Base-by-base conservation (phyloP, 495 filamentous ascomycete species). In the Xylaria sp. region DNA sequence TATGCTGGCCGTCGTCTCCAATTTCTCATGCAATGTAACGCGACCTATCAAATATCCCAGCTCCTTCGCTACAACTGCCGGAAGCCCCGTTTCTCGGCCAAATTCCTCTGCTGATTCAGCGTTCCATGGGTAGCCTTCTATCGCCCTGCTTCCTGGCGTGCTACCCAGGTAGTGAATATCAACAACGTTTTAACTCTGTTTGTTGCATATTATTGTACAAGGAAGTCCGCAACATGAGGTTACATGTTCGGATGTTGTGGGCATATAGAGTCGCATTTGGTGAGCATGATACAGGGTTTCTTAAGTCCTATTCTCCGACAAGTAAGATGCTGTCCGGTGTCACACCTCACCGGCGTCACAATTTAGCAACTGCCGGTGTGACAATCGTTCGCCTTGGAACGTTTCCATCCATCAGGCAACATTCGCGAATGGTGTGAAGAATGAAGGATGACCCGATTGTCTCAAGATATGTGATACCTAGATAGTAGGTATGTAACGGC, bases 21-120 rank as follows among this genome's bases (percentile, higher is more conserved):
- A 35, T 50, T 11, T 29, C 21, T 48, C 61, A 44, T 29, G 41
- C 35, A 21, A 44, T 33, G 35, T n/a, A 21, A 46, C 35, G 64
- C 33, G 64, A 67, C 48, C n/a, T 66, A 37, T 66, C 31, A 52
- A 52, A 33, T 35, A 41, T 64, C 40, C 59, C n/a, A 62, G 37
- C n/a, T 7, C 41, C 48, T 35, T 11, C 31, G 2, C 41, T 29
- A 40, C 62, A 50, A 66, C 62, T 66, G 62, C 62, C 62, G 62
- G 62, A 40, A 29, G 17, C 26, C 61, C 59, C 33, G 57, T 29
- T 64, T 21, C 41, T 31, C 24, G 37, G 41, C 61, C 37, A 62
- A 43, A 41, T 43, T 41, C 21, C 21, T 35, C 29, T 59, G 57
- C 57, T n/a, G 57, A 15, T 15, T 50, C 19, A 21, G 44, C 14